Evolutionary conservation across 2,329 filamentous ascomycete genomes (phyloP).

Genomic region (Cercospora sp.): DNA sequence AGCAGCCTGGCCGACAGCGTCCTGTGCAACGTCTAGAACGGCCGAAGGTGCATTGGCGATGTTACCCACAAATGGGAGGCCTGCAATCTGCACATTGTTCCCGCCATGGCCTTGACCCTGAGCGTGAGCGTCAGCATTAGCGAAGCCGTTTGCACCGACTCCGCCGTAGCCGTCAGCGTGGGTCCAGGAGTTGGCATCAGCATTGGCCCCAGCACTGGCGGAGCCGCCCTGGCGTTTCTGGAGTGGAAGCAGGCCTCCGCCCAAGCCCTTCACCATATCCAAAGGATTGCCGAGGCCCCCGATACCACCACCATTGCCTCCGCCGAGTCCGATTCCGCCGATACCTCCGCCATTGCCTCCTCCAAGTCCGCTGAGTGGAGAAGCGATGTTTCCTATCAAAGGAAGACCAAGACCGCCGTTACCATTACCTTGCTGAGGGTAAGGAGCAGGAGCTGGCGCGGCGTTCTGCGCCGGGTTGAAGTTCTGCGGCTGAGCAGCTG

Average conservation of each 20-base stretch:
- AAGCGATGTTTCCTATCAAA: not conserved
- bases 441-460: not conserved
- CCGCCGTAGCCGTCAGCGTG: not conserved
- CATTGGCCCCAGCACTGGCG: not conserved
- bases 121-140: not conserved
- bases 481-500: not conserved
- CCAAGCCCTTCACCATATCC: not conserved
- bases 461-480: not conserved
- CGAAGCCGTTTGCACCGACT: not conserved
- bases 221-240: not conserved
- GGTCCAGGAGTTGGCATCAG: not conserved
- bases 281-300: not conserved
- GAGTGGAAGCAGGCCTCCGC: not conserved
- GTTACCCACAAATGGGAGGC: not conserved
- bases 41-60: not conserved
- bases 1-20: not conserved
- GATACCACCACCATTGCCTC: not conserved
- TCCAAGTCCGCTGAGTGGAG: not conserved
- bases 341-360: not conserved
- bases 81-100: not conserved
- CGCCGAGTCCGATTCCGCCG: not conserved
- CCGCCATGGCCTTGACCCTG: not conserved
- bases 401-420: not conserved
- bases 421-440: not conserved
- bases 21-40: not conserved